Base-by-base conservation (phyloP, 2,329 filamentous ascomycete species). In the Cytospora schulzeri region DNA sequence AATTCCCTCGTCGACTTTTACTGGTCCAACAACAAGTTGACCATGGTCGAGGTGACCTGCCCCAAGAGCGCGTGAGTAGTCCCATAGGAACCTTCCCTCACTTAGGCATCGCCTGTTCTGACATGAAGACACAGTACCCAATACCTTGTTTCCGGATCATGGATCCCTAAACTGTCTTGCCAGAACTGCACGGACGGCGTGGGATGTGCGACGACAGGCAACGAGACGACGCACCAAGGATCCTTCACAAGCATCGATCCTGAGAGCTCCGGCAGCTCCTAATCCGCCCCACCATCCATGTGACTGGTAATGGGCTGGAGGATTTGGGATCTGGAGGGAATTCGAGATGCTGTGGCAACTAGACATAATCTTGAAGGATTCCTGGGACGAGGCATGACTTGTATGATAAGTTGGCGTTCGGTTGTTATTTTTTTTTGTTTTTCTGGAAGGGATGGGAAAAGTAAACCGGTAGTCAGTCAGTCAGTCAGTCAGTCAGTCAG, bases 11-110 rank as follows among this genome's bases (percentile, higher is more conserved):
- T 81, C 66, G 72, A 79, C 65, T 84, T 84, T 66, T 77, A 82
- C 67, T 83, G 74, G 74, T 61, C 74, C 53, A 69, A 71, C 35
- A 65, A 63, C 35, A 71, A 72, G 48, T 67, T 83, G 52, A 78
- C 76, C n/a, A 66, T 83, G 70, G 73, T 82, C 52, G 80, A 85
- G 73, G 73, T 74, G 31, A 74, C 78, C 17, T 85, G 82, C 69
- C 74, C 60, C 45, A 35, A 38, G 4, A 57, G 53, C 60, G 26
- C 52, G 60, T 62, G 33, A 56, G 60, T 62, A n/a, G n/a, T n/a
- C n/a, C n/a, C n/a, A n/a, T n/a, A n/a, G n/a, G n/a, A n/a, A n/a
- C n/a, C n/a, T n/a, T n/a, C n/a, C n/a, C n/a, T n/a, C n/a, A n/a
- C n/a, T n/a, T n/a, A n/a, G n/a, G n/a, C n/a, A n/a, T n/a, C 14